phyloP scores from a whole-genome alignment of 345 rosid species.

The Erysimum cheiranthoides region DNA sequence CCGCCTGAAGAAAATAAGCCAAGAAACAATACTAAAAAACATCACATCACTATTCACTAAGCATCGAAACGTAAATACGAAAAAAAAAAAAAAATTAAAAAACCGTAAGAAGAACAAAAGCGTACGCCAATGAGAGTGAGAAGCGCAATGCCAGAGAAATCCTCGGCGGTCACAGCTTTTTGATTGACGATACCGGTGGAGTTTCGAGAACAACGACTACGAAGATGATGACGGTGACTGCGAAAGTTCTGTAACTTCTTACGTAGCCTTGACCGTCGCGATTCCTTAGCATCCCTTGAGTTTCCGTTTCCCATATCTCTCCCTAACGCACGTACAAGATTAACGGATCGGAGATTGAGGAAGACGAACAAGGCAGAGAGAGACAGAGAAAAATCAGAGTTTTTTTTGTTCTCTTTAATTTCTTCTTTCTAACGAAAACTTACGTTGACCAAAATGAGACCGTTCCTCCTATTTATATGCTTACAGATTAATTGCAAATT shows the following conservation, averaged over 20 bases:
- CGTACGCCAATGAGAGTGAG: conserved; percentile 69
- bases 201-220: conserved; percentile 37
- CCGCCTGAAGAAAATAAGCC: conserved; percentile 54
- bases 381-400: conserved; percentile 6
- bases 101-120: not conserved
- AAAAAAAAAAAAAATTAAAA: not conserved
- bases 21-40: conserved; percentile 11
- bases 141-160: conserved; percentile 90
- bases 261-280: conserved; percentile 50
- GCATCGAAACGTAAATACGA: not conserved
- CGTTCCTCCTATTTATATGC: not conserved
- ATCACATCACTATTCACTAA: not conserved
- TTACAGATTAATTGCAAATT: not conserved
- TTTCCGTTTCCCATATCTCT: conserved; percentile 44
- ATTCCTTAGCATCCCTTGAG: conserved; percentile 41
- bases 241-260: conserved; percentile 57
- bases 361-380: conserved; percentile 3
- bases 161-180: conserved; percentile 56
- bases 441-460: conserved; percentile 23
- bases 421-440: not conserved
- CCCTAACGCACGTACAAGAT: not conserved
- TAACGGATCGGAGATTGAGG: not conserved
- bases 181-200: conserved; percentile 27
- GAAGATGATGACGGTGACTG: conserved; percentile 44
- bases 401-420: not conserved